phyloP scores from a whole-genome alignment of 2,329 filamentous ascomycete species.

The Dactylellina parvicollis region DNA sequence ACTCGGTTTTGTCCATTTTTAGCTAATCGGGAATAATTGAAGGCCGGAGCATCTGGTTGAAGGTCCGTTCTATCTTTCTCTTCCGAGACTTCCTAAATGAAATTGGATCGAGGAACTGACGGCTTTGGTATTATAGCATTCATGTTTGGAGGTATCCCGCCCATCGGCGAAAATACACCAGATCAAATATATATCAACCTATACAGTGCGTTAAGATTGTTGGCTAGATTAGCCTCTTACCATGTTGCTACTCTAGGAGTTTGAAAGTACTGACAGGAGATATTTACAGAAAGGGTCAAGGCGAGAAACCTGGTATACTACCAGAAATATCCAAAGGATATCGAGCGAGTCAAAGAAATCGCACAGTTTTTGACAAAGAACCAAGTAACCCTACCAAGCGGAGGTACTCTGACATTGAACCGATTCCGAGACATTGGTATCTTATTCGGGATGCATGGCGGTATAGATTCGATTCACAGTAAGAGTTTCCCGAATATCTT shows the following conservation, averaged over 20 bases:
- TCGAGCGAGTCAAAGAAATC: constrained; percentile 73
- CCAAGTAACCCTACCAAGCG: constrained; percentile 74
- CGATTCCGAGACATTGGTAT: constrained; percentile 82
- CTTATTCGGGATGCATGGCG: constrained; percentile 80
- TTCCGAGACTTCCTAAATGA: background rate
- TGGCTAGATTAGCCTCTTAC: too few species aligned
- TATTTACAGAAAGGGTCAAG: constrained; percentile 67
- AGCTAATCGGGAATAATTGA: background rate
- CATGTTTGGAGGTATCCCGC: constrained; percentile 76
- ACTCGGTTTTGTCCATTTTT: too few species aligned
- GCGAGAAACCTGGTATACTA: constrained; percentile 83
- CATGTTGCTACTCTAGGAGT: too few species aligned
- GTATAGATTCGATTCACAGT: constrained; percentile 77
- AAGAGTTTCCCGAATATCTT: constrained; percentile 40
- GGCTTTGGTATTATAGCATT: constrained; percentile 14
- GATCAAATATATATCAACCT: constrained; percentile 75
- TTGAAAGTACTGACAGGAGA: background rate
- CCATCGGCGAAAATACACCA: constrained; percentile 72
- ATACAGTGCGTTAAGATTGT: constrained; percentile 37
- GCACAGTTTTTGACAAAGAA: constrained; percentile 72
- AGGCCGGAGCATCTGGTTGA: constrained; percentile 41
- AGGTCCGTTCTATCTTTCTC: constrained; percentile 6
- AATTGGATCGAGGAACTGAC: background rate
- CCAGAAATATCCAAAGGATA: constrained; percentile 83
- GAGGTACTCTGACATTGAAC: constrained; percentile 76